Evolutionary conservation across 1,284 basidiomycete genomes (phyloP).

Genomic region (Puccinia novopanici): DNA sequence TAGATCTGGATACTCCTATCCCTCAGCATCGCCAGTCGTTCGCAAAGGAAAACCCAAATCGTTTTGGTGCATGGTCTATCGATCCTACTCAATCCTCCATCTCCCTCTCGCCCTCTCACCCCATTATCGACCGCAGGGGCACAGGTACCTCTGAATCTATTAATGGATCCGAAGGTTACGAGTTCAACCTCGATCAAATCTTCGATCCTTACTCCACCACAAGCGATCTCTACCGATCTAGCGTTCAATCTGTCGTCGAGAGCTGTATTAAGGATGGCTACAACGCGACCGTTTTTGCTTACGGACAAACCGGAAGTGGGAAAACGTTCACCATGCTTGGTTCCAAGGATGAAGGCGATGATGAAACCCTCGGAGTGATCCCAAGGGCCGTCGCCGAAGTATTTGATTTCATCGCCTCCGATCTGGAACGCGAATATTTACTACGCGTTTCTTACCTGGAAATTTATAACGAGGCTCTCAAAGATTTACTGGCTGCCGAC

Average conservation of each 20-base stretch:
- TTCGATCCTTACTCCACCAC: constrained; percentile 38
- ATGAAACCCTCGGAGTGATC: constrained; percentile 87
- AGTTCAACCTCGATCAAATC: constrained; percentile 43
- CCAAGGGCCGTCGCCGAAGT: constrained; percentile 77
- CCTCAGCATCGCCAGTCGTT: constrained; percentile 11
- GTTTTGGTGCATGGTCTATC: constrained; percentile 40
- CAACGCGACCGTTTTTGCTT: constrained; percentile 90
- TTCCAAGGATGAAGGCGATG: constrained; percentile 74
- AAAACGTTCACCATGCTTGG: constrained; percentile 91
- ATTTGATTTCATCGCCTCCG: constrained; percentile 62
- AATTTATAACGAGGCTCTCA: constrained; percentile 66
- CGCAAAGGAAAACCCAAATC: constrained; percentile 4
- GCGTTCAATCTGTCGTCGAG: constrained; percentile 62
- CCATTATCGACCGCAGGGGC: constrained; percentile 47
- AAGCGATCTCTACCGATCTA: constrained; percentile 35
- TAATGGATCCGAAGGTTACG: constrained; percentile 50
- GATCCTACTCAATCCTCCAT: constrained; percentile 22
- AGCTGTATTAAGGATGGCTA: constrained; percentile 88
- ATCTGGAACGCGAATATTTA: constrained; percentile 60
- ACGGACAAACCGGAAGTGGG: constrained; percentile 77
- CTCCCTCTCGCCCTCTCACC: constrained; percentile 47
- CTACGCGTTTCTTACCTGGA: constrained; percentile 66
- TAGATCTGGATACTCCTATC: constrained; percentile 48
- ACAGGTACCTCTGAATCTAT: constrained; percentile 48
- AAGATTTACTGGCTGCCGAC: constrained; percentile 61